phyloP scores from a whole-genome alignment of 257 asterid species.

The Linaria vulgaris region DNA sequence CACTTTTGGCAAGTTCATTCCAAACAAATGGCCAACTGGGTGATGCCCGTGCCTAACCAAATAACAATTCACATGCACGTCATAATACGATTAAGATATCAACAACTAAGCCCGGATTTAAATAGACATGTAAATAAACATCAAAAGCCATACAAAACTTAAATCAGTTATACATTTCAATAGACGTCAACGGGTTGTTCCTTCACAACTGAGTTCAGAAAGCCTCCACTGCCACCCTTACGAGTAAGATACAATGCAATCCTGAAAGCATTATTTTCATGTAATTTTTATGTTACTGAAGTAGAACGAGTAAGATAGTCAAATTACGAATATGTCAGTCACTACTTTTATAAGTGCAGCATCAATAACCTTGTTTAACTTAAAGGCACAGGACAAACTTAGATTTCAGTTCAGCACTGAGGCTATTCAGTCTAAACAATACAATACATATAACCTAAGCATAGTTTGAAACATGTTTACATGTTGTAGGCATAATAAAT shows the following conservation, averaged over 20 bases:
- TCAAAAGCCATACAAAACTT: neutral
- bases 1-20: neutral
- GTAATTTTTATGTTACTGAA: neutral
- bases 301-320: neutral
- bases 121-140: neutral
- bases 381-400: neutral
- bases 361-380: constrained; percentile 5
- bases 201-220: no score
- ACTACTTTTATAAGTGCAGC: neutral
- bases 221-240: no score
- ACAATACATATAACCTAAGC: neutral
- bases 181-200: no score
- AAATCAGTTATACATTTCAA: no score
- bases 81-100: neutral
- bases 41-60: neutral
- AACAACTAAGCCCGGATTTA: neutral
- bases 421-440: neutral
- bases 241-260: neutral
- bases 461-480: neutral
- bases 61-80: neutral
- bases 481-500: neutral
- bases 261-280: neutral
- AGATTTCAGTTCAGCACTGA: neutral
- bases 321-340: neutral
- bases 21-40: neutral